Evolutionary conservation across 2,329 filamentous ascomycete species (phyloP).

Genomic region (Colletotrichum truncatum): DNA sequence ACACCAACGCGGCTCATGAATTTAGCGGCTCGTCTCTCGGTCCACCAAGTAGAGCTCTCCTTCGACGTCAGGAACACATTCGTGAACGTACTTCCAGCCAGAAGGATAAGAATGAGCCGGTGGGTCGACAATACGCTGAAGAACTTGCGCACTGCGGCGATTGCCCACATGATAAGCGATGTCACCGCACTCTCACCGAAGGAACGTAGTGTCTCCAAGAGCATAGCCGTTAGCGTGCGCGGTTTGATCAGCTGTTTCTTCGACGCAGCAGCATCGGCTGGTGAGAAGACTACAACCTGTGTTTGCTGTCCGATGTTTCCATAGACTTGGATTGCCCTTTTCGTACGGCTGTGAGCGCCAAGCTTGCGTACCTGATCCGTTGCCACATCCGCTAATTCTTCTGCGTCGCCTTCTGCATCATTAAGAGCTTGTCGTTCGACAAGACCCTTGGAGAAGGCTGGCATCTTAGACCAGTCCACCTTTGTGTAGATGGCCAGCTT

Average conservation of each 20-base stretch:
- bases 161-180: conserved; percentile 80
- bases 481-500: conserved; percentile 89
- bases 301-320: conserved; percentile 77
- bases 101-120: conserved; percentile 74
- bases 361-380: conserved; percentile 81
- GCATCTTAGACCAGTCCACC: conserved; percentile 84
- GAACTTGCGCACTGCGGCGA: conserved; percentile 71
- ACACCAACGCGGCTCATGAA: conserved; percentile 89
- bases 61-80: conserved; percentile 82
- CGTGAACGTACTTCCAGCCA: conserved; percentile 74
- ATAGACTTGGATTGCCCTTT: conserved; percentile 82
- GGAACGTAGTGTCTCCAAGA: conserved; percentile 77
- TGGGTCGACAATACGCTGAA: conserved; percentile 78
- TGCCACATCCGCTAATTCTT: conserved; percentile 78
- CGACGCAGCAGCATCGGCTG: conserved; percentile 52
- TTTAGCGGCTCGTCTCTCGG: conserved; percentile 78
- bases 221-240: conserved; percentile 72
- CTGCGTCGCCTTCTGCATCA: conserved; percentile 76
- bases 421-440: conserved; percentile 78
- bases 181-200: conserved; percentile 79
- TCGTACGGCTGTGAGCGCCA: conserved; percentile 77
- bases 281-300: conserved; percentile 69
- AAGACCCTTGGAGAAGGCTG: conserved; percentile 67
- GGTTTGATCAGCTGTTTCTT: conserved; percentile 69
- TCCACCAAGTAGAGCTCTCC: conserved; percentile 83